Evolutionary conservation across 2,329 filamentous ascomycete species (phyloP).

Genomic region (Lecanosticta acicola): DNA sequence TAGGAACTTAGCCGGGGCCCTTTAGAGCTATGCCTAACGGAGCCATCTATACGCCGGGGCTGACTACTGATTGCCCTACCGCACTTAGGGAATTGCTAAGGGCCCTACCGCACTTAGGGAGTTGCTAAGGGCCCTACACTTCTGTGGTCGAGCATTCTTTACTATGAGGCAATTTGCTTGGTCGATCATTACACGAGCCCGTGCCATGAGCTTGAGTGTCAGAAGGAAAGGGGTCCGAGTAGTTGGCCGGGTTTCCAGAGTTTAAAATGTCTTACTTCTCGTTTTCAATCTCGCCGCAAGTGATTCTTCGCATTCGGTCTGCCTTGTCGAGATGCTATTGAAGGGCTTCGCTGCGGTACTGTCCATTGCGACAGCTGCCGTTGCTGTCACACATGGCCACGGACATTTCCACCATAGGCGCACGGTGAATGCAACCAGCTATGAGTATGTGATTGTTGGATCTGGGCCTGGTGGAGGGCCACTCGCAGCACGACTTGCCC

Average conservation of each 20-base stretch:
- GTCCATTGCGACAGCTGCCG: conserved; percentile 1
- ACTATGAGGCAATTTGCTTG: not conserved
- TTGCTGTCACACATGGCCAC: conserved; percentile 3
- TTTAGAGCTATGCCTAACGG: not conserved
- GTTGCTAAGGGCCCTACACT: no score
- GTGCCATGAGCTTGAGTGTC: no score
- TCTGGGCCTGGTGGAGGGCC: conserved; percentile 56
- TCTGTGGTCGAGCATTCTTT: no score
- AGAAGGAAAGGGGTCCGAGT: not conserved
- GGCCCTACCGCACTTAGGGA: not conserved
- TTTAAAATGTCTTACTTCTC: conserved; percentile 2
- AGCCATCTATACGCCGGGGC: not conserved
- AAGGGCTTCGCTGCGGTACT: conserved; percentile 1
- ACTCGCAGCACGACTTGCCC: conserved; percentile 54
- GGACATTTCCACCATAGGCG: conserved; percentile 4
- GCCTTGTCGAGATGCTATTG: conserved; percentile 3
- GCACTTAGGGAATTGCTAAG: not conserved
- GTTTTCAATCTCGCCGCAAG: not conserved
- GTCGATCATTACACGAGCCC: not conserved
- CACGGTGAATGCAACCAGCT: conserved; percentile 28
- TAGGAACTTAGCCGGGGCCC: not conserved
- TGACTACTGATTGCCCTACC: not conserved
- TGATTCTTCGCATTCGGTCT: not conserved
- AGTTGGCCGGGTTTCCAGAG: not conserved
- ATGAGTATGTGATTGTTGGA: conserved; percentile 61